Evolutionary conservation across 1,139 yeast genomes (phyloP).

Genomic region (Candida sanyaensis): DNA sequence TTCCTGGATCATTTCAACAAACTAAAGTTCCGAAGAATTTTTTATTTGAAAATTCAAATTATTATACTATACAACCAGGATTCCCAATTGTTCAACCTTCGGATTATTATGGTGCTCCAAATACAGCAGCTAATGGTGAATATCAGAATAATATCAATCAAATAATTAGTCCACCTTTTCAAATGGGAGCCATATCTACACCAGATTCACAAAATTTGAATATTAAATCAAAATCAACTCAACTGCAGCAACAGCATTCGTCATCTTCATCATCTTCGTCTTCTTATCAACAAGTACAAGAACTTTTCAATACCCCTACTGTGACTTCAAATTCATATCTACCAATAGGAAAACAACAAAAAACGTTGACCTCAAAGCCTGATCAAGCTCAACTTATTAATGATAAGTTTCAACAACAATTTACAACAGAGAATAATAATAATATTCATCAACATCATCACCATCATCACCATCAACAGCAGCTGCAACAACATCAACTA

Average conservation of each 20-base stretch:
- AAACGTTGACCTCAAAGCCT: background rate
- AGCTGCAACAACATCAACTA: constrained; percentile 8
- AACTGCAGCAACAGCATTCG: too few species aligned
- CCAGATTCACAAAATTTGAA: constrained; percentile 9
- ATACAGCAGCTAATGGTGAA: constrained; percentile 3
- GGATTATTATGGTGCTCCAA: constrained; percentile 13
- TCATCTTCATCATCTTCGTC: background rate
- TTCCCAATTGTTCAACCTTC: constrained; percentile 11
- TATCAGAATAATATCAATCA: constrained; percentile 8
- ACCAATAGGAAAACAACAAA: constrained; percentile 4
- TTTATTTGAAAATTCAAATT: constrained; percentile 14
- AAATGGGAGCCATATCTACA: constrained; percentile 10
- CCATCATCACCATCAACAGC: constrained; percentile 8
- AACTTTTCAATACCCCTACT: background rate
- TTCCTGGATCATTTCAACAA: constrained; percentile 7
- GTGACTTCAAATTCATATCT: background rate
- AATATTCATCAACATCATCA: constrained; percentile 9
- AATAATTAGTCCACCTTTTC: constrained; percentile 13
- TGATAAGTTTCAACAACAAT: constrained; percentile 3
- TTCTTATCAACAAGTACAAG: constrained; percentile 7
- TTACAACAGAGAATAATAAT: background rate
- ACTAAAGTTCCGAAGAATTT: constrained; percentile 13
- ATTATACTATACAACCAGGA: constrained; percentile 16
- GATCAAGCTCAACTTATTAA: background rate
- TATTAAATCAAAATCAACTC: constrained; percentile 1